Conservation (phyloP, 768 basidiomycete species). For the Trametes villosa region DNA sequence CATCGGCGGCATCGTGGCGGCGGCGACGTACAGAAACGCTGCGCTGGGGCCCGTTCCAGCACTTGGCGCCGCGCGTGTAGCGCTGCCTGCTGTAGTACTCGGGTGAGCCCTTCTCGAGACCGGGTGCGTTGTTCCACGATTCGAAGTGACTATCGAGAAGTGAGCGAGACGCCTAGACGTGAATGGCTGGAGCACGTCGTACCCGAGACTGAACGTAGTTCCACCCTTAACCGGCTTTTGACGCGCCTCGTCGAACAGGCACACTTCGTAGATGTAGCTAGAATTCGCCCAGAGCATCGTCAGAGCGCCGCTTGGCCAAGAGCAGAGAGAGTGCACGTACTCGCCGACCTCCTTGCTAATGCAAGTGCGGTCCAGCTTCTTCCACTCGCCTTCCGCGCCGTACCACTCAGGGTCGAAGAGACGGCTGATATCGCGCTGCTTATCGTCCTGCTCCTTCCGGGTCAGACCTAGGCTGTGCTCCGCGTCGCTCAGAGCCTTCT, state of each 20-base stretch:
- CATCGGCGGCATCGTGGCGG: not conserved
- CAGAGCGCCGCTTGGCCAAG: not conserved
- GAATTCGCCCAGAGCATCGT: not conserved
- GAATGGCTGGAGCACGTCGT: constrained; percentile 31
- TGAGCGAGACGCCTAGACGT: not conserved
- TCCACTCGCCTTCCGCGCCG: constrained; percentile 90
- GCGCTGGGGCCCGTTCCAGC: constrained; percentile 96
- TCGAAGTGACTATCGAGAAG: constrained; percentile 61
- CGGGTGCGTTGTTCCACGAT: constrained; percentile 74
- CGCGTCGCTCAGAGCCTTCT: constrained; percentile 63
- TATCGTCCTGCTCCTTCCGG: constrained; percentile 55
- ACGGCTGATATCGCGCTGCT: constrained; percentile 61
- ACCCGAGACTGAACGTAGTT: constrained; percentile 82
- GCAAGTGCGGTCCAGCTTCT: constrained; percentile 87
- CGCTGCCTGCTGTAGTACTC: constrained; percentile 82
- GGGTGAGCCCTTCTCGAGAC: constrained; percentile 59
- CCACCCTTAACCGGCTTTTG: constrained; percentile 90
- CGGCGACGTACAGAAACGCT: constrained; percentile 64
- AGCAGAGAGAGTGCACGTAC: constrained; percentile 53
- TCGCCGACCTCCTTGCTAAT: constrained; percentile 86
- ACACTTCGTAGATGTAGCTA: constrained; percentile 94
- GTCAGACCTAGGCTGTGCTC: constrained; percentile 60
- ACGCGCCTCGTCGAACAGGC: constrained; percentile 84
- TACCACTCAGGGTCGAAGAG: constrained; percentile 70
- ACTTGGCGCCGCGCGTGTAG: constrained; percentile 84